Evolutionary conservation across 2,329 filamentous ascomycete genomes (phyloP).

Genomic region (Epichloe hybrida): DNA sequence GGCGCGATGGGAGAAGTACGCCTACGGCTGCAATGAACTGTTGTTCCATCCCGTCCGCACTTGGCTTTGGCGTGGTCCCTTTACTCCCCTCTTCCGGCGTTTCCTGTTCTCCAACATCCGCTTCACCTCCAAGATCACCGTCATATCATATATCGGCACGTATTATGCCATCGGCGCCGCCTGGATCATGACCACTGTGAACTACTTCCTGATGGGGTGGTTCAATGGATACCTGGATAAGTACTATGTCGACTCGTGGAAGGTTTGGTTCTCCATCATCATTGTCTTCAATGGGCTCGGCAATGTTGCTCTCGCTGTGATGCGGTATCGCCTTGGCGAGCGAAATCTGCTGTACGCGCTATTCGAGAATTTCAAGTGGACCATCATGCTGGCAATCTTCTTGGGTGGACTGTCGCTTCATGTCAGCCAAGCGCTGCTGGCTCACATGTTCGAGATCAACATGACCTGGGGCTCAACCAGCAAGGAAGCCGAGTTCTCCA

Average conservation of each 20-base stretch:
- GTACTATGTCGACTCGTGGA: conserved; percentile 68
- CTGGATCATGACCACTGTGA: conserved; percentile 58
- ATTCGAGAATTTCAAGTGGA: conserved; percentile 60
- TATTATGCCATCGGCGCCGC: conserved; percentile 69
- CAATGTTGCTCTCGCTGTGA: conserved; percentile 56
- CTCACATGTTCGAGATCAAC: conserved; percentile 75
- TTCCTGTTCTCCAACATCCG: conserved; percentile 64
- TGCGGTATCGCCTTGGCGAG: conserved; percentile 60
- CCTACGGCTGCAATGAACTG: conserved; percentile 71
- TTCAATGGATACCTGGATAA: conserved; percentile 66
- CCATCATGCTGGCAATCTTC: conserved; percentile 63
- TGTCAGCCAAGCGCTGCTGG: conserved; percentile 63
- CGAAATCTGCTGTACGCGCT: conserved; percentile 41
- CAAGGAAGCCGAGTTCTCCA: conserved; percentile 69
- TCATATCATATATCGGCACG: conserved; percentile 65
- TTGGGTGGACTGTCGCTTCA: conserved; percentile 71
- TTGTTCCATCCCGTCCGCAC: conserved; percentile 65
- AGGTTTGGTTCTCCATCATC: conserved; percentile 69
- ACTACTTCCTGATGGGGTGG: conserved; percentile 68
- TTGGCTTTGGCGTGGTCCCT: conserved; percentile 61
- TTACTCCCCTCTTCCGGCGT: conserved; percentile 63
- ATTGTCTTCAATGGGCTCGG: conserved; percentile 65
- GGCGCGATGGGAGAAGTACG: conserved; percentile 77
- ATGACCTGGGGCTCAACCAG: conserved; percentile 78
- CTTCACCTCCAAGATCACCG: conserved; percentile 62